A percentile compares a stretch with the other conserved stretches of the same genome.
These are phyloP conservation scores for Ophiostoma tasmaniense DNA, from an alignment of 2,329 filamentous ascomycete genomes.

Conservation along the genomic window DNA sequence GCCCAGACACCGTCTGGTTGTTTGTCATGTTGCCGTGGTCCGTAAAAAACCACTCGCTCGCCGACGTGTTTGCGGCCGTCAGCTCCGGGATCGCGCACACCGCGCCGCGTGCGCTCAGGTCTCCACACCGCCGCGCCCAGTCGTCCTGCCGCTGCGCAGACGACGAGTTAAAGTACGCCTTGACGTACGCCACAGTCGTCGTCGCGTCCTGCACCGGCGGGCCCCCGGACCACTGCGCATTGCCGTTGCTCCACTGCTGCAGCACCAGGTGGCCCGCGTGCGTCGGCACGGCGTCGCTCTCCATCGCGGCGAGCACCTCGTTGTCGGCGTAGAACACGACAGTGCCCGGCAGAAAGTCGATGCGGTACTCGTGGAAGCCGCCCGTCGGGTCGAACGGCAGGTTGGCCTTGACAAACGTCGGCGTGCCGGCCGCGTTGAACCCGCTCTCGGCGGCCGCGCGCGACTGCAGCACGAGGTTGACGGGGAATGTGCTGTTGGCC, in stretches of 20 bases:
- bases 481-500: conserved; percentile 42
- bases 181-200: conserved; percentile 60
- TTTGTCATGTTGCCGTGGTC: conserved; percentile 37
- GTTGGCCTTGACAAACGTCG: conserved; percentile 47
- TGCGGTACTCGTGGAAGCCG: conserved; percentile 68
- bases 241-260: conserved; percentile 73
- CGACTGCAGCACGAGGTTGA: conserved; percentile 72
- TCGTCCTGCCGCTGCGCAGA: conserved; percentile 32
- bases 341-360: conserved; percentile 57
- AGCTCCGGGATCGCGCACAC: conserved; percentile 45
- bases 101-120: conserved; percentile 30
- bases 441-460: conserved; percentile 47
- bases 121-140: conserved; percentile 34
- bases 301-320: conserved; percentile 46
- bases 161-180: conserved; percentile 72
- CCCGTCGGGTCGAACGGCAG: conserved; percentile 58
- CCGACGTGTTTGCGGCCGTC: conserved; percentile 28
- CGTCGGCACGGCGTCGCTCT: conserved; percentile 48
- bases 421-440: conserved; percentile 53
- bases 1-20: conserved; percentile 36
- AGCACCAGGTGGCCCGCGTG: conserved; percentile 58
- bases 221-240: conserved; percentile 60
- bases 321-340: conserved; percentile 66
- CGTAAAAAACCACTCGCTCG: conserved; percentile 42
- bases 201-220: conserved; percentile 56